These are phyloP conservation scores for Trichoderma breve DNA, from an alignment of 2,329 filamentous ascomycete genomes.

Conservation along the genomic window DNA sequence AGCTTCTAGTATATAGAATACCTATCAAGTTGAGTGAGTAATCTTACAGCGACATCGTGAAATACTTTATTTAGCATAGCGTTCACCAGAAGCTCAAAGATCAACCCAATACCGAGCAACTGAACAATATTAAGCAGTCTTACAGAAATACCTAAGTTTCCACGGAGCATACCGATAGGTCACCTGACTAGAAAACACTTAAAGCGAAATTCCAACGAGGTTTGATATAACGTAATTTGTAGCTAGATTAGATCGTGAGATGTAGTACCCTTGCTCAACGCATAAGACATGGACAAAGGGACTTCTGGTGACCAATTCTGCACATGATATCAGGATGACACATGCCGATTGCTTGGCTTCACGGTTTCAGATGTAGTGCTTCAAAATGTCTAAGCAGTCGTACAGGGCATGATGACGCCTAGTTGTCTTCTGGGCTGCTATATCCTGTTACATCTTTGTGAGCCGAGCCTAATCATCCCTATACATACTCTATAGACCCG, in stretches of 20 bases:
- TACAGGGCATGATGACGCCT: neutral
- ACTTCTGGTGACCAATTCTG: neutral
- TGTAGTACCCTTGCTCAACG: neutral
- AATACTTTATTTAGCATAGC: neutral
- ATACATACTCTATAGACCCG: too few relatives aligned
- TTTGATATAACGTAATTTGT: constrained; percentile 1
- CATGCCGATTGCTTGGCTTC: neutral
- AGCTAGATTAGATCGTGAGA: neutral
- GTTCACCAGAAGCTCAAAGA: fast-evolving
- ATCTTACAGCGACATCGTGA: neutral
- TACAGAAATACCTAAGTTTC: neutral
- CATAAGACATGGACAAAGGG: neutral
- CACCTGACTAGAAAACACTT: neutral
- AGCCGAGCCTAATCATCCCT: too few relatives aligned
- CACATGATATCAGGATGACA: neutral
- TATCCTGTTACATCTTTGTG: too few relatives aligned
- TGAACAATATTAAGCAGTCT: fast-evolving
- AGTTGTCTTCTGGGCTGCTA: neutral
- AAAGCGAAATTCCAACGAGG: neutral
- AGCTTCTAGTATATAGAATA: neutral
- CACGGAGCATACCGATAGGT: neutral
- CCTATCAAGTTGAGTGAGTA: neutral
- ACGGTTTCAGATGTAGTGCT: neutral
- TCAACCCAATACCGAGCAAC: neutral
- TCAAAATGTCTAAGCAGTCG: neutral